These are phyloP conservation scores for Trichosporon sp. DNA, from an alignment of 1,284 basidiomycete genomes.

Conservation along the genomic window DNA sequence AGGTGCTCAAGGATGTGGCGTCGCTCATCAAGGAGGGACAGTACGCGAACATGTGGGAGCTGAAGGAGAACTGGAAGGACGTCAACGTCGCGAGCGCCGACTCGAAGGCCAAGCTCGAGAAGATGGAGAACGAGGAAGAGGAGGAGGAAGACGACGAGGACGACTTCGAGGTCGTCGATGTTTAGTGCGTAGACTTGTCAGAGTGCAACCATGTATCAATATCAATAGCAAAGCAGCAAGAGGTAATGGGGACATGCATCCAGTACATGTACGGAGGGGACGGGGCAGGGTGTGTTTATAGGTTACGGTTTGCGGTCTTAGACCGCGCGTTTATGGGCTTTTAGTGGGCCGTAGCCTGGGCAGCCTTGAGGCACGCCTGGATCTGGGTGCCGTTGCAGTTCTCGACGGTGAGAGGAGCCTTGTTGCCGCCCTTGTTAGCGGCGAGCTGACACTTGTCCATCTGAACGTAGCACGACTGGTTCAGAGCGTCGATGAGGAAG, in stretches of 20 bases:
- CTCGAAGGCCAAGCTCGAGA: slow-evolving; percentile 9
- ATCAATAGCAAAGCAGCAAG: background rate
- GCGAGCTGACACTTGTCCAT: slow-evolving; percentile 26
- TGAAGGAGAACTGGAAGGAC: slow-evolving; percentile 34
- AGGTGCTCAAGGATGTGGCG: slow-evolving; percentile 76
- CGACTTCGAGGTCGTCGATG: slow-evolving; percentile 18
- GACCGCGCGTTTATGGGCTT: background rate
- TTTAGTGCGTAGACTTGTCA: background rate
- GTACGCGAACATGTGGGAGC: slow-evolving; percentile 52
- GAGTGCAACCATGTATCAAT: background rate
- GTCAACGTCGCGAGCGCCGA: background rate
- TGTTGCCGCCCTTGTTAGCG: slow-evolving; percentile 26
- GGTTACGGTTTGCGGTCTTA: background rate
- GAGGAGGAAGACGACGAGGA: slow-evolving; percentile 17
- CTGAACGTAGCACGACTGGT: slow-evolving; percentile 30
- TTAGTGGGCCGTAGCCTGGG: background rate
- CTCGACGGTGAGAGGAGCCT: slow-evolving; percentile 21
- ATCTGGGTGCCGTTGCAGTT: slow-evolving; percentile 21
- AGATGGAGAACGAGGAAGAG: slow-evolving; percentile 8
- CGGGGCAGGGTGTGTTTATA: background rate
- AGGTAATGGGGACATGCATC: background rate
- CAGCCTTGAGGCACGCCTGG: slow-evolving; percentile 3
- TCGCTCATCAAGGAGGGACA: slow-evolving; percentile 70
- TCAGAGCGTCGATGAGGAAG: slow-evolving; percentile 26
- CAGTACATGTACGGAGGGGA: background rate